phyloP scores from a whole-genome alignment of 2,329 filamentous ascomycete species.

The Grosmannia serpens region DNA sequence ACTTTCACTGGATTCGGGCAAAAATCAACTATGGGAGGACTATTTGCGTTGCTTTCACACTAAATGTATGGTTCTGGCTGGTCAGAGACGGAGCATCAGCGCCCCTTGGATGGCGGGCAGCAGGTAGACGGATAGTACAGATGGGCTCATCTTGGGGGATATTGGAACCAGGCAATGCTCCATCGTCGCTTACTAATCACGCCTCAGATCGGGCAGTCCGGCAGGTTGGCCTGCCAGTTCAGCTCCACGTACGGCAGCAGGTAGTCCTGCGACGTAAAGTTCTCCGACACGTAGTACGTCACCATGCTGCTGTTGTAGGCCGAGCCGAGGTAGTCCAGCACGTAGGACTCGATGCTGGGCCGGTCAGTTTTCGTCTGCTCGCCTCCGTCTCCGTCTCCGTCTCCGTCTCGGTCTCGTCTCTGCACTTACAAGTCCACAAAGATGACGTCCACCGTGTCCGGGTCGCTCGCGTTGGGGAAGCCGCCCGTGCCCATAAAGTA shows the following conservation, averaged over 20 bases:
- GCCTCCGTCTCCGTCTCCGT: neutral
- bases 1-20: too few species aligned
- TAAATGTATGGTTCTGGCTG: too few species aligned
- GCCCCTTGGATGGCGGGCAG: too few species aligned
- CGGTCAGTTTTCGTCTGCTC: neutral
- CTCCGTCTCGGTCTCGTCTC: neutral
- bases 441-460: conserved; percentile 37
- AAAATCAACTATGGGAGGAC: too few species aligned
- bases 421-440: conserved; percentile 38
- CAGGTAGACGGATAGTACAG: too few species aligned
- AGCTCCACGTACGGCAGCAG: conserved; percentile 26
- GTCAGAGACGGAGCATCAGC: too few species aligned
- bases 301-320: conserved; percentile 23
- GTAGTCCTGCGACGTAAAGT: conserved; percentile 28
- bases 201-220: conserved; percentile 20
- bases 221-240: conserved; percentile 24
- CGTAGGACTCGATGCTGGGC: conserved; percentile 24
- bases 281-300: conserved; percentile 26
- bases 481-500: conserved; percentile 38
- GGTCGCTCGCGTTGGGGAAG: conserved; percentile 31
- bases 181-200: too few species aligned
- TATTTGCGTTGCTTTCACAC: too few species aligned
- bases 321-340: conserved; percentile 25
- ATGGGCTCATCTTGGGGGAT: too few species aligned
- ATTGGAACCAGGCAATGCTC: too few species aligned